Evolutionary conservation across 495 filamentous ascomycete species (phyloP).

Genomic region (Lasiosphaeria ovina): DNA sequence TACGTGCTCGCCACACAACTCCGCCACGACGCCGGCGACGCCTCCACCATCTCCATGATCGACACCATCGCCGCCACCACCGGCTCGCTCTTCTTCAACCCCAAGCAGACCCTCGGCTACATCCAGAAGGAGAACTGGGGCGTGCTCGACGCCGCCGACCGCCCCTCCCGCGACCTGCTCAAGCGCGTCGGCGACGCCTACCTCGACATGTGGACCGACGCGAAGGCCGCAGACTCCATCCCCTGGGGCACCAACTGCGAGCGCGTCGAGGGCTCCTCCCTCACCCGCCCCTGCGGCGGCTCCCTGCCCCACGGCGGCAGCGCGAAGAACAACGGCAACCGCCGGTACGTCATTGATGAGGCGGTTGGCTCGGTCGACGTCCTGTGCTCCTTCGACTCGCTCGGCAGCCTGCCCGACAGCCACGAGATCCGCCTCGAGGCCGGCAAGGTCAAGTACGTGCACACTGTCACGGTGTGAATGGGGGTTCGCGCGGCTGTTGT

Average conservation of each 20-base stretch:
- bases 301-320: slow-evolving; percentile 41
- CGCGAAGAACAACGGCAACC: slow-evolving; percentile 37
- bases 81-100: slow-evolving; percentile 48
- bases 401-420: slow-evolving; percentile 45
- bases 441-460: slow-evolving; percentile 49
- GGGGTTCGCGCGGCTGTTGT: too few relatives aligned
- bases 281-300: slow-evolving; percentile 41
- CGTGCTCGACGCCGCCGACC: slow-evolving; percentile 22
- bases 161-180: slow-evolving; percentile 38
- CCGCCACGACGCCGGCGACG: slow-evolving; percentile 36
- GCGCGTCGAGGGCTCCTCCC: slow-evolving; percentile 42
- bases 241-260: slow-evolving; percentile 50
- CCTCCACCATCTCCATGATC: slow-evolving; percentile 34
- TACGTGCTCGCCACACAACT: slow-evolving; percentile 47
- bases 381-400: slow-evolving; percentile 45
- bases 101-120: slow-evolving; percentile 40
- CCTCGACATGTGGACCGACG: slow-evolving; percentile 51
- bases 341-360: slow-evolving; percentile 53
- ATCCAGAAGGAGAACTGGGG: slow-evolving; percentile 45
- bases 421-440: slow-evolving; percentile 46
- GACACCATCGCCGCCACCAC: slow-evolving; percentile 50
- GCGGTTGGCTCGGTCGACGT: slow-evolving; percentile 45
- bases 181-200: slow-evolving; percentile 46
- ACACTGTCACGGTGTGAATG: slow-evolving; percentile 36
- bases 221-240: slow-evolving; percentile 41